Evolutionary conservation across 768 basidiomycete genomes (phyloP), one percentile per base, ranked within the genome.

Genomic region (Xerocomellus chrysenteron): DNA sequence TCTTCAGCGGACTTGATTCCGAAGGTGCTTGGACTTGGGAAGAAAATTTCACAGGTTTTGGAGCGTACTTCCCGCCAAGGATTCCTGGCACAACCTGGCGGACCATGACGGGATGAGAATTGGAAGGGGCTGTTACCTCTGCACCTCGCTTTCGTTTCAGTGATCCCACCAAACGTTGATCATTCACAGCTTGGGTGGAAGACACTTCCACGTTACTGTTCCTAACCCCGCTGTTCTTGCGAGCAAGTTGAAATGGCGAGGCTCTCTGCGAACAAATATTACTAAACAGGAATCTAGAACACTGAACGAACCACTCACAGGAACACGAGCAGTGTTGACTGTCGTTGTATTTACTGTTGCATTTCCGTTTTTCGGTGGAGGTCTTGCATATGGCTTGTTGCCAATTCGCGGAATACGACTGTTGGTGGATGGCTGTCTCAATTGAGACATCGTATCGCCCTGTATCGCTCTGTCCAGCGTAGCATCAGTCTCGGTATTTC

Each of bases 371-470:
- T 52, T 57, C 10, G 62, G 32, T 19, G 33, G 50, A 48, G 76
- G 76, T 55, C 82, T 76, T 32, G 78, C 71, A 68, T 87, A 87
- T 3, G 85, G 86, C 52, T 86, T 87, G 26, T 68, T 68, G 36
- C 77, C 78, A 41, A 83, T 82, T 56, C 86, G 77, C 17, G 86
- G 86, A 62, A 87, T 87, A 66, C 78, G 77, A 68, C 86, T 85
- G 1, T 75, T 78, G n/a, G 33, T 42, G 26, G 69, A 63, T 9
- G 75, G 68, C 58, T 84, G 81, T 63, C 78, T 82, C 50, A 86
- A 64, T 44, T 58, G 76, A 17, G 82, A 81, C 53, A 78, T 81
- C 5, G 62, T 57, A 21, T 61, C 61, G n/a, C 65, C 54, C 36
- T 71, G 62, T 19, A 65, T 47, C 42, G 37, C 63, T 50, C 37